A percentile compares a stretch with the other conserved stretches of the same genome.
These are phyloP conservation scores for Fusarium robinianum DNA, from an alignment of 2,329 filamentous ascomycete genomes.

Conservation along the genomic window DNA sequence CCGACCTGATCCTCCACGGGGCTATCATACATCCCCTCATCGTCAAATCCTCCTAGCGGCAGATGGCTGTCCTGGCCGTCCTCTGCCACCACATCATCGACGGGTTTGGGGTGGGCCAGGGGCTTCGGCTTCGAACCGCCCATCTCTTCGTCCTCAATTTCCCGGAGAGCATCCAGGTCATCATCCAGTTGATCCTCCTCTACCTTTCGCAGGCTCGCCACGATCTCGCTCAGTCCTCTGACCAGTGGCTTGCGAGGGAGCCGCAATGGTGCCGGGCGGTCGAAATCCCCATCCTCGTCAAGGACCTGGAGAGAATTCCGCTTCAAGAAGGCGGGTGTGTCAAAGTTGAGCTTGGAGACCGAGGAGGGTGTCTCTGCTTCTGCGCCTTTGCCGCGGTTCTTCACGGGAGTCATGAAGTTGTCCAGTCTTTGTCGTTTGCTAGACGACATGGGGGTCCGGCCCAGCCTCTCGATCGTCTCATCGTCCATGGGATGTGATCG, in stretches of 20 bases:
- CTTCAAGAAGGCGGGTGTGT: constrained; percentile 73
- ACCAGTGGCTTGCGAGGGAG: constrained; percentile 65
- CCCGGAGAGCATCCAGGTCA: constrained; percentile 73
- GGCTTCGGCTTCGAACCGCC: constrained; percentile 29
- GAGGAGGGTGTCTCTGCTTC: constrained; percentile 53
- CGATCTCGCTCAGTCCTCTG: constrained; percentile 73
- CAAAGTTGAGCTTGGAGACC: constrained; percentile 61
- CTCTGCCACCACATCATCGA: constrained; percentile 47
- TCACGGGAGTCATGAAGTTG: constrained; percentile 68
- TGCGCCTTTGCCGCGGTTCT: constrained; percentile 49
- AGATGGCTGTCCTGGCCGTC: constrained; percentile 50
- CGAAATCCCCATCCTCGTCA: constrained; percentile 59
- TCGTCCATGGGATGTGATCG: constrained; percentile 40
- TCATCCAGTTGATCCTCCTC: constrained; percentile 74
- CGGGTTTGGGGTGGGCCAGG: constrained; percentile 30
- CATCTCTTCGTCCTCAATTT: constrained; percentile 62
- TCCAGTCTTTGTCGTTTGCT: constrained; percentile 66
- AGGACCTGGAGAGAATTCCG: constrained; percentile 54
- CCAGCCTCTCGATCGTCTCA: constrained; percentile 41
- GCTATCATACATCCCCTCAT: constrained; percentile 63
- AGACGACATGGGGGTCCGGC: constrained; percentile 57
- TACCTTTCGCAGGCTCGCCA: constrained; percentile 70
- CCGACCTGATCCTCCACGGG: constrained; percentile 54
- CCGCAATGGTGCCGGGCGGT: constrained; percentile 54
- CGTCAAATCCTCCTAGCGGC: constrained; percentile 65